Evolutionary conservation across 2,329 filamentous ascomycete species (phyloP).

Genomic region (Aspergillus aculeatus): DNA sequence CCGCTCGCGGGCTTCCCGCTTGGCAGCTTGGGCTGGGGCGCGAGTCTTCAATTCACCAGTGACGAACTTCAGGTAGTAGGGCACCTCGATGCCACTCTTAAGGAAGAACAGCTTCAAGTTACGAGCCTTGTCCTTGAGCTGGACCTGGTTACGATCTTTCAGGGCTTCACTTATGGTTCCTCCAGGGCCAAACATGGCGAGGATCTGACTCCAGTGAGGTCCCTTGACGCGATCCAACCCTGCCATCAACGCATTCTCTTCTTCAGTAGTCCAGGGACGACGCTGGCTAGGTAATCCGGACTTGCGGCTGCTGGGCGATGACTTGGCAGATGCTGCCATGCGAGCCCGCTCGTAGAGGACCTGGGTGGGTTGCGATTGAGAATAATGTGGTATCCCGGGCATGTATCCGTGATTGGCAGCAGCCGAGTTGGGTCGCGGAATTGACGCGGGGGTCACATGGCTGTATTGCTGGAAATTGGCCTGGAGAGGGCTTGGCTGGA

Average conservation of each 20-base stretch:
- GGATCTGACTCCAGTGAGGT: constrained; percentile 89
- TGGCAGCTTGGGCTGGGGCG: constrained; percentile 63
- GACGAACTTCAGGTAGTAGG: constrained; percentile 80
- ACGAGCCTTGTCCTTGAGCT: constrained; percentile 86
- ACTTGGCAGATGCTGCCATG: constrained; percentile 55
- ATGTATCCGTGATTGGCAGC: constrained; percentile 45
- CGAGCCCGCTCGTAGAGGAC: constrained; percentile 59
- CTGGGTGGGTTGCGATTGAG: constrained; percentile 52
- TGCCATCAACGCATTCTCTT: constrained; percentile 86
- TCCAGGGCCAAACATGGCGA: constrained; percentile 76
- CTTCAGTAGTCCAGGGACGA: constrained; percentile 82
- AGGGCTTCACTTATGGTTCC: constrained; percentile 79
- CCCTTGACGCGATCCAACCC: constrained; percentile 86
- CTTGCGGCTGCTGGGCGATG: constrained; percentile 53
- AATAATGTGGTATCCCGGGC: constrained; percentile 47
- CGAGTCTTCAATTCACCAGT: constrained; percentile 87
- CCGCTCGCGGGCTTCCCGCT: constrained; percentile 49
- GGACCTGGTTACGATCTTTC: constrained; percentile 86
- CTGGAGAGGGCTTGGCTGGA: constrained; percentile 43
- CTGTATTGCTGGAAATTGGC: constrained; percentile 44
- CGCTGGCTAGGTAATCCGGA: constrained; percentile 58
- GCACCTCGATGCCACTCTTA: constrained; percentile 88
- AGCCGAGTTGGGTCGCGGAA: constrained; percentile 33
- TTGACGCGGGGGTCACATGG: constrained; percentile 31
- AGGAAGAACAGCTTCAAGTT: constrained; percentile 90